These are phyloP conservation scores for Dothistroma pini DNA, from an alignment of 2,329 filamentous ascomycete species.

Conservation along the genomic window DNA sequence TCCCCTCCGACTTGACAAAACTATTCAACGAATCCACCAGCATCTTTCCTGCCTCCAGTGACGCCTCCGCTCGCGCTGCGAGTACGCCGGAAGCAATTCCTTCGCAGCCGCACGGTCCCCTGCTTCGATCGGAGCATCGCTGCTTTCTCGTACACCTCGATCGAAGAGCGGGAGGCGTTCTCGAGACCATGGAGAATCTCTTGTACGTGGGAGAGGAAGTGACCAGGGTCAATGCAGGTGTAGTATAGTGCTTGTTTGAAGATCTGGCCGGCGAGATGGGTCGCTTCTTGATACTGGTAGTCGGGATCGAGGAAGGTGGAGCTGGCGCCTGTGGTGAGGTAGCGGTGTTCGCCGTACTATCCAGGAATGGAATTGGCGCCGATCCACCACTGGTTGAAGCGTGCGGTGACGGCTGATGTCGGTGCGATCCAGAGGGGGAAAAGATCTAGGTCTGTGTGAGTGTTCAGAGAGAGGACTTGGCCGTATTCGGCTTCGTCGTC, in stretches of 20 bases:
- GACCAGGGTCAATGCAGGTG: conserved; percentile 19
- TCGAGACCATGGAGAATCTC: conserved; percentile 20
- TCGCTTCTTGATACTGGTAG: conserved; percentile 30
- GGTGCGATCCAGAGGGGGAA: conserved; percentile 37
- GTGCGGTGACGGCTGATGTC: conserved; percentile 35
- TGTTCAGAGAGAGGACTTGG: conserved; percentile 32
- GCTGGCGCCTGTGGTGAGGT: conserved; percentile 35
- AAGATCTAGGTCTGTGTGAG: conserved; percentile 31
- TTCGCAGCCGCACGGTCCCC: conserved; percentile 18
- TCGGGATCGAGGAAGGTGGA: conserved; percentile 35
- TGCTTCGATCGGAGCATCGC: conserved; percentile 13
- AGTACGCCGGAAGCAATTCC: conserved; percentile 18
- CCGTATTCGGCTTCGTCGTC: conserved; percentile 39
- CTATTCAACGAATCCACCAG: conserved; percentile 18
- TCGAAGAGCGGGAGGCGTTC: conserved; percentile 14
- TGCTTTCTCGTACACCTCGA: conserved; percentile 17
- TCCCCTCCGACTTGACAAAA: conserved; percentile 16
- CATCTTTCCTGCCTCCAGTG: conserved; percentile 11
- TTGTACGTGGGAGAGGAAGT: conserved; percentile 18
- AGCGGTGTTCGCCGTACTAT: conserved; percentile 36
- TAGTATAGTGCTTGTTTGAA: conserved; percentile 25
- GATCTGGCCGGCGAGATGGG: conserved; percentile 18
- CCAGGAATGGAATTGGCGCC: conserved; percentile 33
- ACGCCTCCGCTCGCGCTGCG: conserved; percentile 16
- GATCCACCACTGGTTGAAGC: conserved; percentile 37